Evolutionary conservation across 2,329 filamentous ascomycete genomes (phyloP).

Genomic region (Neofusicoccum cordaticola): DNA sequence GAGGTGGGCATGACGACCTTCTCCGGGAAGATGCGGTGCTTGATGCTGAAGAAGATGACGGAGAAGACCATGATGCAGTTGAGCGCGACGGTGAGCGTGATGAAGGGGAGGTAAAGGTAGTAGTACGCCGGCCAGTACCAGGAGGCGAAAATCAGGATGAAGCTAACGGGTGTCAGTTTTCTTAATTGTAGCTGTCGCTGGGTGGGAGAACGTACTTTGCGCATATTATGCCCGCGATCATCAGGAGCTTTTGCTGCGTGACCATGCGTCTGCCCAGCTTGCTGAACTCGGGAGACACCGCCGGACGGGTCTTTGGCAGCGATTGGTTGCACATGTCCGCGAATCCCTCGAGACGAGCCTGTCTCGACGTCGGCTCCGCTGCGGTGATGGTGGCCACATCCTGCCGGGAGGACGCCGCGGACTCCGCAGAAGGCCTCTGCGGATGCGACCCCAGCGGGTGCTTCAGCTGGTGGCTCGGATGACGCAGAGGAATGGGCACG

Average conservation of each 20-base stretch:
- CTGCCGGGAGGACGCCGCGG: neutral
- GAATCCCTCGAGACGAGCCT: neutral
- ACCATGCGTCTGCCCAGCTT: neutral
- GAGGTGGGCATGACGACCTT: conserved; percentile 17
- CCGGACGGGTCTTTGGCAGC: neutral
- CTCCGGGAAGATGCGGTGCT: conserved; percentile 33
- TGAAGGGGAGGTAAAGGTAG: conserved; percentile 45
- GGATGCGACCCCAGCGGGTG: neutral
- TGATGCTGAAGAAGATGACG: conserved; percentile 27
- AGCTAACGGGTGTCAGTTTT: conserved; percentile 2
- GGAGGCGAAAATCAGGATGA: conserved; percentile 19
- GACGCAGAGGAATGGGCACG: neutral
- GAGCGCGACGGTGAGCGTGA: conserved; percentile 29
- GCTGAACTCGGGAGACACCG: conserved; percentile 2
- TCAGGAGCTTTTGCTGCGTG: neutral
- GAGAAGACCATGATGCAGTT: conserved; percentile 48
- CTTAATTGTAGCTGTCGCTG: no score
- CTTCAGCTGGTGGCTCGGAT: conserved; percentile 3
- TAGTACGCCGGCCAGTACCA: conserved; percentile 30
- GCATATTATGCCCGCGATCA: neutral
- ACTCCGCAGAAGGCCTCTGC: neutral
- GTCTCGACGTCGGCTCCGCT: neutral
- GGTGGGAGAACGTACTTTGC: conserved; percentile 13
- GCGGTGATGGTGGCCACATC: neutral
- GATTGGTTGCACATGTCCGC: neutral